Percentiles rank a stretch among this genome's conserved stretches.
Evolutionary conservation across 1,139 yeast genomes (phyloP).

Genomic region (Geotrichum candidum): DNA sequence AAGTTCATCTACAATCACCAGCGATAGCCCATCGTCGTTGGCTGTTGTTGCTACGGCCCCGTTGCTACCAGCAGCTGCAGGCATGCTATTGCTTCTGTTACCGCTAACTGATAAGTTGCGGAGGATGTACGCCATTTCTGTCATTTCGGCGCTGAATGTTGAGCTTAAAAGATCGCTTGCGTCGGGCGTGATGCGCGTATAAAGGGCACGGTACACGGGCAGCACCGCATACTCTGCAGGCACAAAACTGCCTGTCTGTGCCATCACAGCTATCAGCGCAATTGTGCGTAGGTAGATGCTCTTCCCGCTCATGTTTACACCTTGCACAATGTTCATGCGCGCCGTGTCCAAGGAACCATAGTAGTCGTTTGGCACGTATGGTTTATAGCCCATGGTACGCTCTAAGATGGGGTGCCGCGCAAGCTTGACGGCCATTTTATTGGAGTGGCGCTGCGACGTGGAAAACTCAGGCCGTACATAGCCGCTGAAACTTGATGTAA

Average conservation of each 20-base stretch:
- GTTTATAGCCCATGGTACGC: slow-evolving; percentile 19
- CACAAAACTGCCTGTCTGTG: slow-evolving; percentile 46
- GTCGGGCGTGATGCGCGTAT: slow-evolving; percentile 45
- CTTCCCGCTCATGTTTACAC: slow-evolving; percentile 52
- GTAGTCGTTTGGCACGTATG: slow-evolving; percentile 40
- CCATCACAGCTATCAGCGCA: slow-evolving; percentile 42
- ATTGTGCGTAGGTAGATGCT: slow-evolving; percentile 46
- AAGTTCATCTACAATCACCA: slow-evolving; percentile 47
- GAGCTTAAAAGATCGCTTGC: slow-evolving; percentile 39
- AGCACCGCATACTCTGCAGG: slow-evolving; percentile 45
- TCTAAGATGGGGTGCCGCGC: slow-evolving; percentile 43
- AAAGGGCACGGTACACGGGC: slow-evolving; percentile 40
- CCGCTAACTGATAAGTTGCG: slow-evolving; percentile 30
- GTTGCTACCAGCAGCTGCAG: too few relatives aligned
- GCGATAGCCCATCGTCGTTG: slow-evolving; percentile 25
- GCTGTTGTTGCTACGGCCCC: not conserved
- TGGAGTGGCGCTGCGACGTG: slow-evolving; percentile 24
- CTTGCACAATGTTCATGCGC: slow-evolving; percentile 42
- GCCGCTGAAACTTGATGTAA: slow-evolving; percentile 23
- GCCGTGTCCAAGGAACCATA: slow-evolving; percentile 35
- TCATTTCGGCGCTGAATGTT: slow-evolving; percentile 48
- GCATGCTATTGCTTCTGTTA: not conserved
- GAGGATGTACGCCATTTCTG: slow-evolving; percentile 42
- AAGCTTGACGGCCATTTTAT: slow-evolving; percentile 31
- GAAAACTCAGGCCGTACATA: slow-evolving; percentile 38